Percentiles rank a stretch among this genome's conserved stretches.
Evolutionary conservation across 257 asterid genomes (phyloP).

Genomic region (Solanum raphanifolium): DNA sequence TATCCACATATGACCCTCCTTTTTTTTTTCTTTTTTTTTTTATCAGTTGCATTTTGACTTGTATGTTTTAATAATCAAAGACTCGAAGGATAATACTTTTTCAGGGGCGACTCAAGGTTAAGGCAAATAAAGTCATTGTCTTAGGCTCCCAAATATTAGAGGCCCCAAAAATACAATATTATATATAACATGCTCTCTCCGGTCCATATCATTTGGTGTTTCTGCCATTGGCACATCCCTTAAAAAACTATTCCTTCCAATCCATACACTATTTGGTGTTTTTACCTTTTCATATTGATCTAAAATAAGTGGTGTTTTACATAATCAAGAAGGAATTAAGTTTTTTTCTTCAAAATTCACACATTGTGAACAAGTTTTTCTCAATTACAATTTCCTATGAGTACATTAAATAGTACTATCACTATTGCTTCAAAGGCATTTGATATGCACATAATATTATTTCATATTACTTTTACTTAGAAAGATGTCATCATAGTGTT

Average conservation of each 20-base stretch:
- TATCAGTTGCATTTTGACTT: neutral
- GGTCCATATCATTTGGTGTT: neutral
- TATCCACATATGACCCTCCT: neutral
- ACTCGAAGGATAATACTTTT: neutral
- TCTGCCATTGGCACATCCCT: neutral
- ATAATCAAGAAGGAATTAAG: neutral
- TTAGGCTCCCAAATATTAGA: neutral
- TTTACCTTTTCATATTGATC: neutral
- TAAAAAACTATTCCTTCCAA: neutral
- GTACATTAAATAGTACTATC: neutral
- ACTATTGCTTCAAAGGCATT: neutral
- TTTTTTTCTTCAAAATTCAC: neutral
- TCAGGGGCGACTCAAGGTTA: neutral
- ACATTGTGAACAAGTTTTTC: neutral
- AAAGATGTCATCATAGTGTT: neutral
- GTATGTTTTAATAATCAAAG: neutral
- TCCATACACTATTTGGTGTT: neutral
- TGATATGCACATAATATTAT: neutral
- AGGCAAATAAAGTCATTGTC: neutral
- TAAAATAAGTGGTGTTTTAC: neutral
- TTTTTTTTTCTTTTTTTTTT: too few species aligned
- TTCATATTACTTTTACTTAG: neutral
- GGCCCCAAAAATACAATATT: neutral
- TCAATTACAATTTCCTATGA: neutral
- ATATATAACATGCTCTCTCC: neutral